Conservation (phyloP, 2,329 filamentous ascomycete species). For the Pseudogymnoascus sp. region DNA sequence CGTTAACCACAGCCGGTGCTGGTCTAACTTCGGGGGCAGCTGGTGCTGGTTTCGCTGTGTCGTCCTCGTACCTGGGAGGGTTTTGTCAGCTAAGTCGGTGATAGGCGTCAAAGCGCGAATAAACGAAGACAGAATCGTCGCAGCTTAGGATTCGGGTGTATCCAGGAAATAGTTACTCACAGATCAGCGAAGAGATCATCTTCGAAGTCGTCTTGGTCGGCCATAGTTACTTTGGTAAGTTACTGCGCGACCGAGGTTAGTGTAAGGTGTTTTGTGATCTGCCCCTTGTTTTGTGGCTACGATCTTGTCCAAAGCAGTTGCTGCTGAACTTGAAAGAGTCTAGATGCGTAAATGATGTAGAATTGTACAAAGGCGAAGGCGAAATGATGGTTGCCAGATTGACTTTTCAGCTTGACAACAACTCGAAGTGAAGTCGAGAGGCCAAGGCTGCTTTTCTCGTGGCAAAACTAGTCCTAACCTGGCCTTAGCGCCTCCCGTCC, state of each 20-base stretch:
- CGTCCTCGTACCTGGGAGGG: conserved; percentile 52
- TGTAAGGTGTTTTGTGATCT: not conserved
- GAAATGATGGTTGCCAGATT: not conserved
- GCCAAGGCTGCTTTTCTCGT: conserved; percentile 6
- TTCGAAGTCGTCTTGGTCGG: conserved; percentile 73
- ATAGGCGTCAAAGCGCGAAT: not conserved
- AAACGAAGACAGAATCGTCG: not conserved
- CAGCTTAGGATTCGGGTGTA: not conserved
- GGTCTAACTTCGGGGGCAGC: conserved; percentile 21
- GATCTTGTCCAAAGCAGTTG: not conserved
- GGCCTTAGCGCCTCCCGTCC: not conserved
- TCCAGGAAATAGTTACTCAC: conserved; percentile 46
- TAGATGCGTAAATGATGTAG: not conserved
- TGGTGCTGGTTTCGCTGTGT: conserved; percentile 34
- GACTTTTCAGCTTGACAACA: not conserved
- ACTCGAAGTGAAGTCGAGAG: not conserved
- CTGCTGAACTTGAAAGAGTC: not conserved
- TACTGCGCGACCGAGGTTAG: not conserved
- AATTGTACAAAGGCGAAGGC: not conserved
- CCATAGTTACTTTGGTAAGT: conserved; percentile 45
- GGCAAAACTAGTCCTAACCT: not conserved
- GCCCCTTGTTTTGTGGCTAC: not conserved
- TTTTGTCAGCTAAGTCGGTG: conserved; percentile 10
- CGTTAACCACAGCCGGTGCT: conserved; percentile 22
- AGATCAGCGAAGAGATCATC: conserved; percentile 95